A percentile compares a stretch with the other conserved stretches of the same genome.
These are phyloP conservation scores for Naganishia sp. DNA, from an alignment of 1,284 basidiomycete species.

Conservation along the genomic window DNA sequence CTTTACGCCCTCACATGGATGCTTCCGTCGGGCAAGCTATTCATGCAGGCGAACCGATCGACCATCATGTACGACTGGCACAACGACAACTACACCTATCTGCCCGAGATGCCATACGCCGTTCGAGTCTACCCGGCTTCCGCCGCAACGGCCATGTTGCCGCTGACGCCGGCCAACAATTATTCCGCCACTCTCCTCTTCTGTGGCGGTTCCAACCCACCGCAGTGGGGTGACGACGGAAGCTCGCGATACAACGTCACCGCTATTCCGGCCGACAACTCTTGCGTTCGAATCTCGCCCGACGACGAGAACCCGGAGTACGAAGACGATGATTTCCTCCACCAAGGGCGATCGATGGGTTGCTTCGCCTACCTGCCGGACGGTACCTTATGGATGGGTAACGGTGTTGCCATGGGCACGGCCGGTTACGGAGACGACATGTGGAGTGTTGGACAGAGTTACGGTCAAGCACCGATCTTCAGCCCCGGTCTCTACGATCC, in stretches of 20 bases:
- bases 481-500: slow-evolving; percentile 63
- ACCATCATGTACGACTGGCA: slow-evolving; percentile 68
- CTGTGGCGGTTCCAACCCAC: slow-evolving; percentile 76
- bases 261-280: slow-evolving; percentile 52
- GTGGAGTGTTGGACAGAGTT: slow-evolving; percentile 50
- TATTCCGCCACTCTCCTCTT: slow-evolving; percentile 82
- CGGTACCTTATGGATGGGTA: slow-evolving; percentile 59
- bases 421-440: slow-evolving; percentile 56
- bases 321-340: slow-evolving; percentile 67
- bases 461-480: slow-evolving; percentile 53
- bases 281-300: slow-evolving; percentile 66
- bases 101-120: slow-evolving; percentile 60
- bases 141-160: slow-evolving; percentile 84
- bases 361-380: slow-evolving; percentile 59
- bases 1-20: slow-evolving; percentile 83
- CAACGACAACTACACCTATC: slow-evolving; percentile 48
- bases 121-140: slow-evolving; percentile 90
- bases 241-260: slow-evolving; percentile 53
- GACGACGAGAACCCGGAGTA: slow-evolving; percentile 67
- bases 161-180: slow-evolving; percentile 83
- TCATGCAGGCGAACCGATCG: slow-evolving; percentile 75
- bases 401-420: slow-evolving; percentile 74
- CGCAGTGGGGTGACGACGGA: slow-evolving; percentile 51
- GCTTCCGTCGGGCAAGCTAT: slow-evolving; percentile 67
- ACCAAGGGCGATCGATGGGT: slow-evolving; percentile 79